phyloP scores from a whole-genome alignment of 169 alveolate species.

The Plasmodium vivax region DNA sequence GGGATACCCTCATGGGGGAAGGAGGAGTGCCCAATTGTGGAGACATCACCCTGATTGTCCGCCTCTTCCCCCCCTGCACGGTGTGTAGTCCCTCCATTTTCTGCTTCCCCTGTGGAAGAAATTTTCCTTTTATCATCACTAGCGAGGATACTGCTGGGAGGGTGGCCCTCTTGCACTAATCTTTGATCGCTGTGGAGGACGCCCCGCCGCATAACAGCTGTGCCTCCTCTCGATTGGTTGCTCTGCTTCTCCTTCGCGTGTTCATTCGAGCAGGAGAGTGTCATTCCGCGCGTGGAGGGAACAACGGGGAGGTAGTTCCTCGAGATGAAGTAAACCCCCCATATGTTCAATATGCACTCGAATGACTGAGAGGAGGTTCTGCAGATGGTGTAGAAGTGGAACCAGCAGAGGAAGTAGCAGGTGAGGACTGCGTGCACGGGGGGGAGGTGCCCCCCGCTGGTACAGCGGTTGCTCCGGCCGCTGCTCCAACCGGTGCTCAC shows the following conservation, averaged over 20 bases:
- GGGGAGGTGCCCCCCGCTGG: not conserved
- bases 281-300: not conserved
- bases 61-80: not conserved
- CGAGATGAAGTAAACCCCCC: slow-evolving; percentile 73
- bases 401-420: slow-evolving; percentile 71
- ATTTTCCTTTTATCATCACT: not conserved
- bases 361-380: slow-evolving; percentile 74
- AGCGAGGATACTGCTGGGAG: not conserved
- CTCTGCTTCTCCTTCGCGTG: not conserved
- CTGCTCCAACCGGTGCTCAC: not conserved
- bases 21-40: not conserved
- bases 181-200: not conserved
- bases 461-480: too few relatives aligned
- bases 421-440: slow-evolving; percentile 16
- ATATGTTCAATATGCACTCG: slow-evolving; percentile 70
- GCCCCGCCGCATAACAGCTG: not conserved
- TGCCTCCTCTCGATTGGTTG: not conserved
- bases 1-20: too few relatives aligned
- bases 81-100: not conserved
- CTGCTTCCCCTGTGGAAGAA: not conserved
- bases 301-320: slow-evolving; percentile 36
- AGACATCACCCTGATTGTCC: not conserved
- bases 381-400: slow-evolving; percentile 70
- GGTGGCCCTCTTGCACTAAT: not conserved
- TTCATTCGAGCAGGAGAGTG: not conserved